phyloP scores from a whole-genome alignment of 2,329 filamentous ascomycete genomes.

The Colletotrichum truncatum region DNA sequence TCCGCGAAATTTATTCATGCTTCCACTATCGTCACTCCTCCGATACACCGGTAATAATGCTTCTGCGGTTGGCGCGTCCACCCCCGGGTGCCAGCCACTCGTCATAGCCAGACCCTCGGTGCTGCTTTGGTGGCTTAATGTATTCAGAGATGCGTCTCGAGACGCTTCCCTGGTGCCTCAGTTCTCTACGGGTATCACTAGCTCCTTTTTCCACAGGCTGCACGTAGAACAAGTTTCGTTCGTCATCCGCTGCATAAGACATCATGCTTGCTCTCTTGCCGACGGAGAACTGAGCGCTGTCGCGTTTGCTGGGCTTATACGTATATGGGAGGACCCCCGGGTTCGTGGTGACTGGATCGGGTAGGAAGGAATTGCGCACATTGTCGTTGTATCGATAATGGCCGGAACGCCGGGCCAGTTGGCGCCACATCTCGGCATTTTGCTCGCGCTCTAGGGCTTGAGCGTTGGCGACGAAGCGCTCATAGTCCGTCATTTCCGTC shows the following conservation, averaged over 20 bases:
- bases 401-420: conserved; percentile 31
- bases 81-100: background rate
- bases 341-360: background rate
- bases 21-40: background rate
- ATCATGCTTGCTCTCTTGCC: conserved; percentile 22
- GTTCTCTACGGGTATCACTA: background rate
- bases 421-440: conserved; percentile 33
- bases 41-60: conserved; percentile 5
- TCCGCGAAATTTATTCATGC: background rate
- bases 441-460: conserved; percentile 36
- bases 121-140: conserved; percentile 35
- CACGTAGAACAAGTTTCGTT: conserved; percentile 8
- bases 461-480: conserved; percentile 39
- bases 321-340: background rate
- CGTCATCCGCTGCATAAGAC: conserved; percentile 13
- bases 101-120: background rate
- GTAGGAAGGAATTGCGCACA: conserved; percentile 1
- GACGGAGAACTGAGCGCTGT: conserved; percentile 24
- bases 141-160: conserved; percentile 60
- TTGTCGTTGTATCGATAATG: conserved; percentile 22
- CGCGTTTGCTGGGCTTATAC: background rate
- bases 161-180: conserved; percentile 38
- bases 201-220: background rate
- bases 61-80: conserved; percentile 13
- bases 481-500: conserved; percentile 38